Evolutionary conservation across 805 yeast species (phyloP).

Genomic region (Myxozyma nipponensis): DNA sequence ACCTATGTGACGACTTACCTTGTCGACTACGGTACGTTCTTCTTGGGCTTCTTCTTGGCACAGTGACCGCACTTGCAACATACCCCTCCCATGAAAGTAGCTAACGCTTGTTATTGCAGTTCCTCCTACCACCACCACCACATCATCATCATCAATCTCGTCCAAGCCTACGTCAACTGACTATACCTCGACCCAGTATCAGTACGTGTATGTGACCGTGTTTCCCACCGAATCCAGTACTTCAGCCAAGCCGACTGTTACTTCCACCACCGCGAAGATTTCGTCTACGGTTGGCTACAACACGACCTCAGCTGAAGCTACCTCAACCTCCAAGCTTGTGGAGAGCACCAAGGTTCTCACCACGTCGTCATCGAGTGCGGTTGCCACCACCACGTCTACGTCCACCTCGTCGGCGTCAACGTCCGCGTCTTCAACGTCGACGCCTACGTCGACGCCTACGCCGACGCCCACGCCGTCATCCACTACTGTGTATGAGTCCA

Average conservation of each 20-base stretch:
- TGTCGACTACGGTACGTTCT: constrained; percentile 18
- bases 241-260: background rate
- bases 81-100: background rate
- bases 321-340: background rate
- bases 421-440: constrained; percentile 6
- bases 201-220: constrained; percentile 16
- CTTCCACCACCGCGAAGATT: no score
- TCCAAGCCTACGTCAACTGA: background rate
- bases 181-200: constrained; percentile 10
- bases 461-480: constrained; percentile 4
- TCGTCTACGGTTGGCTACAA: background rate
- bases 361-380: constrained; percentile 4
- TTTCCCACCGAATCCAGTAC: background rate
- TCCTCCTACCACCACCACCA: constrained; percentile 10
- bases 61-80: background rate
- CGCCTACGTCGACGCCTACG: constrained; percentile 4
- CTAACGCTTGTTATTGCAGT: background rate
- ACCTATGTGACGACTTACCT: constrained; percentile 18
- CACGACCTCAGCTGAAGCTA: background rate
- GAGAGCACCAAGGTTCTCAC: constrained; percentile 3
- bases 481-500: background rate
- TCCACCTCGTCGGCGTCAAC: constrained; percentile 3
- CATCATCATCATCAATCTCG: no score
- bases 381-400: constrained; percentile 5
- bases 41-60: no score